phyloP scores from a whole-genome alignment of 306 rosid genomes.

The Cucurbita pepo region DNA sequence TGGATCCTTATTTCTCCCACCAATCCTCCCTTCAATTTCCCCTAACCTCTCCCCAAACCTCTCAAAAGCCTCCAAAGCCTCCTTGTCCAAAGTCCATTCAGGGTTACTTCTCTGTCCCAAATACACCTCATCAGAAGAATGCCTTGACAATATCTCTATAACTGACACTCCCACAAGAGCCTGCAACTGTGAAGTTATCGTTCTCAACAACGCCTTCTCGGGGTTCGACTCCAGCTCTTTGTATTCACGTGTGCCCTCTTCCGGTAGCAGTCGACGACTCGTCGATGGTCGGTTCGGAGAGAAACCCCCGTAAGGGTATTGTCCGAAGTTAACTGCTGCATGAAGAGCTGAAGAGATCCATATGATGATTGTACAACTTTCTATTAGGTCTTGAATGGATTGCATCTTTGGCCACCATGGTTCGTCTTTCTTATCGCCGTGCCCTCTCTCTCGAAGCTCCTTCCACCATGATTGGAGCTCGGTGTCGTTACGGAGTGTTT shows the following conservation, averaged over 20 bases:
- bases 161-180: conserved; percentile 44
- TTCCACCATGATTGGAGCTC: conserved; percentile 58
- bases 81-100: conserved; percentile 51
- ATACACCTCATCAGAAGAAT: conserved; percentile 61
- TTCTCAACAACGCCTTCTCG: conserved; percentile 45
- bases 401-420: conserved; percentile 56
- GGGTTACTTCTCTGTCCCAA: conserved; percentile 45
- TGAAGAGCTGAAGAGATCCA: conserved; percentile 53
- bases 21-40: conserved; percentile 23
- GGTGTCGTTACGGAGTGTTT: conserved; percentile 11
- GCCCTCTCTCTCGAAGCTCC: conserved; percentile 37
- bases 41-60: conserved; percentile 28
- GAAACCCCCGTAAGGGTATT: conserved; percentile 43
- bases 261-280: conserved; percentile 18
- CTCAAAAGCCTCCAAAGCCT: conserved; percentile 29
- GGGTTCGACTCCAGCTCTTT: conserved; percentile 34
- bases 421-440: conserved; percentile 40
- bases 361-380: conserved; percentile 31
- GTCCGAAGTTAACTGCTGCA: conserved; percentile 46
- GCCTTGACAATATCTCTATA: conserved; percentile 53
- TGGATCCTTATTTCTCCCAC: conserved; percentile 28
- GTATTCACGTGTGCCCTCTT: conserved; percentile 27
- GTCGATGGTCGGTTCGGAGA: conserved; percentile 41
- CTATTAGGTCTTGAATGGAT: conserved; percentile 17
- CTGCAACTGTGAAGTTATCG: conserved; percentile 31